phyloP scores from a whole-genome alignment of 352 stramenopile genomes.

The Pythium rishiriense region DNA sequence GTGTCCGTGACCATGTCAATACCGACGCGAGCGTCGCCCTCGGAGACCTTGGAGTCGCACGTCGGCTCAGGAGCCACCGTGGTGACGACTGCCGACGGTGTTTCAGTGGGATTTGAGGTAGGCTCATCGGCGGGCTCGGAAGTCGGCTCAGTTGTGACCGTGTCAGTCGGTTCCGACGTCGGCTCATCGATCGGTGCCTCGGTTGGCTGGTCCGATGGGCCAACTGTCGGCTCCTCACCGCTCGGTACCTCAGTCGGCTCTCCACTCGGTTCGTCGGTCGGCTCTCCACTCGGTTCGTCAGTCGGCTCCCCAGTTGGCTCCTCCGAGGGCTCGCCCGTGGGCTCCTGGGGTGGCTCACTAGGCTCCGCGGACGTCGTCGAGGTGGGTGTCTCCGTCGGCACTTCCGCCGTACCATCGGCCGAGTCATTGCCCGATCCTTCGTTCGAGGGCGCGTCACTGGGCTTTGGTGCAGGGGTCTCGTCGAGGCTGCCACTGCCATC shows the following conservation, averaged over 20 bases:
- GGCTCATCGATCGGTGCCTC: constrained; percentile 10
- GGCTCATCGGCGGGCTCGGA: background rate
- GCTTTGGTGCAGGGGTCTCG: background rate
- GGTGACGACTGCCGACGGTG: background rate
- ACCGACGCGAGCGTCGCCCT: constrained; percentile 22
- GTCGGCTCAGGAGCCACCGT: constrained; percentile 5
- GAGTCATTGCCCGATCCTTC: background rate
- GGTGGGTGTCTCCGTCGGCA: background rate
- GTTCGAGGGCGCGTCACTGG: background rate
- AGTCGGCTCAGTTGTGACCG: background rate
- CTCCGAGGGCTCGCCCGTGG: background rate
- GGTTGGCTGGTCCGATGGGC: background rate
- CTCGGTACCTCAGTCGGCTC: background rate
- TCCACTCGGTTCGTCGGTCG: background rate
- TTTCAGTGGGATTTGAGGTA: background rate
- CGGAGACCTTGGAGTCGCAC: constrained; percentile 14
- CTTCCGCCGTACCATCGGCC: background rate
- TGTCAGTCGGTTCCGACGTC: background rate
- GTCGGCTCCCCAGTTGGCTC: constrained; percentile 11
- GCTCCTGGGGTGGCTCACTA: constrained; percentile 6
- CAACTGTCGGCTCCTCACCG: background rate
- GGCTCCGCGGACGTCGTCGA: background rate
- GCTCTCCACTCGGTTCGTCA: constrained; percentile 2
- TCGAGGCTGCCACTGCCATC: constrained; percentile 12
- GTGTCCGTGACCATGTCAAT: constrained; percentile 27